Evolutionary conservation across 768 basidiomycete genomes (phyloP).

Genomic region (Mycena latifolia): DNA sequence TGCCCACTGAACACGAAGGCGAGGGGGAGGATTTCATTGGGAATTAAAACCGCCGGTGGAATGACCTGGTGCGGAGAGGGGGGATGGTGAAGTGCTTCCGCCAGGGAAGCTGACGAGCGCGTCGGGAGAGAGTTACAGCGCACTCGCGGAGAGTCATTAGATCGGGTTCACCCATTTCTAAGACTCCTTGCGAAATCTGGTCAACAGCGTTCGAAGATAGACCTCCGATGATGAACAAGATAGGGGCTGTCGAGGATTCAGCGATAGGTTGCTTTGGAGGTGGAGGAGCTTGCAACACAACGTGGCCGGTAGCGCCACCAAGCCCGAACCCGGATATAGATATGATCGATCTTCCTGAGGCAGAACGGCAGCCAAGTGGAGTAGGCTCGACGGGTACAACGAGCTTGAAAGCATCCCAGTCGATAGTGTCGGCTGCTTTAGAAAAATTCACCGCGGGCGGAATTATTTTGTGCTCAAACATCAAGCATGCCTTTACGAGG

Average conservation of each 20-base stretch:
- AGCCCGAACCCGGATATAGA: neutral
- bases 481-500: conserved; percentile 44
- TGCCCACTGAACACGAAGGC: conserved; percentile 52
- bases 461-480: conserved; percentile 41
- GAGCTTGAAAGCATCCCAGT: neutral
- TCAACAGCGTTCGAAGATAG: conserved; percentile 7
- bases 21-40: conserved; percentile 36
- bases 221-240: conserved; percentile 14
- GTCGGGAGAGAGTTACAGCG: conserved; percentile 21
- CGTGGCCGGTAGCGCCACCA: conserved; percentile 15
- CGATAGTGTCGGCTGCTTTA: conserved; percentile 31
- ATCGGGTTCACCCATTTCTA: neutral
- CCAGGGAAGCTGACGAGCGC: conserved; percentile 37
- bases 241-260: neutral
- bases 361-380: neutral
- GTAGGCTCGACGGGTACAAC: neutral
- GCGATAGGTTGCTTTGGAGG: neutral
- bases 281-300: conserved; percentile 15
- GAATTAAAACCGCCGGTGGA: conserved; percentile 22
- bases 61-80: conserved; percentile 5
- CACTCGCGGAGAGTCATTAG: conserved; percentile 4
- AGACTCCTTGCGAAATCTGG: neutral
- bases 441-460: conserved; percentile 46
- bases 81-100: conserved; percentile 26
- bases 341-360: conserved; percentile 13